Evolutionary conservation across 2,329 filamentous ascomycete genomes (phyloP), one percentile per base, ranked within the genome.

Genomic region (Xylaria sp.): DNA sequence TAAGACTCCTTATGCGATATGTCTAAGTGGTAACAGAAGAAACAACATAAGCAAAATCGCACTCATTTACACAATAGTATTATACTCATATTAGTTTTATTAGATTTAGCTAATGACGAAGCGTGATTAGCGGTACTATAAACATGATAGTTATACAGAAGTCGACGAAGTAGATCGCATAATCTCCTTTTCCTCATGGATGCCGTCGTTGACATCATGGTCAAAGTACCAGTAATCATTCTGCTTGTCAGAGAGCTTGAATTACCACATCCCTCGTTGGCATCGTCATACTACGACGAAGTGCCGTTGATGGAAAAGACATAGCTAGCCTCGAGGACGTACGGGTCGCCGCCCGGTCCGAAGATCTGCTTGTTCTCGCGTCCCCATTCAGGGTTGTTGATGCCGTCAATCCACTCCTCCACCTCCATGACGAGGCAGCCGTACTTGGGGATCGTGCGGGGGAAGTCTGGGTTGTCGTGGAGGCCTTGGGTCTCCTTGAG

Each of bases 391-490:
- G 94, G 94, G 75, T 97, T 88, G 82, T 97, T 98, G 82, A 98
- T 96, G 32, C 87, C 94, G 78, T 97, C 94, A 77, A 98, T 97
- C 88, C 90, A 98, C 80, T 96, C 94, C 85, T 98, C 89, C 13
- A 96, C 93, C 83, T 98, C 95, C 80, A 98, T 87, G 58, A 97
- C 95, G 32, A 97, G 78, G 80, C 95, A 98, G 39, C 93, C 94
- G 77, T 94, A 93, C 83, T 94, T 79, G 65, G 88, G 86, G 32
- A 94, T 91, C 8, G 87, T 87, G 46, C 90, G 84, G 3, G 89
- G 87, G 74, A 90, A 87, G 39, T 82, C 81, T 1, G 81, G 71
- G 69, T 87, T 81, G 70, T 87, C 84, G 70, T 84, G 80, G 3
- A 91, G 82, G 18, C 92, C 92, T 79, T 94, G 92, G 0, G 89